Conservation (phyloP, 139 green algal species). For the Micractinium sp. region DNA sequence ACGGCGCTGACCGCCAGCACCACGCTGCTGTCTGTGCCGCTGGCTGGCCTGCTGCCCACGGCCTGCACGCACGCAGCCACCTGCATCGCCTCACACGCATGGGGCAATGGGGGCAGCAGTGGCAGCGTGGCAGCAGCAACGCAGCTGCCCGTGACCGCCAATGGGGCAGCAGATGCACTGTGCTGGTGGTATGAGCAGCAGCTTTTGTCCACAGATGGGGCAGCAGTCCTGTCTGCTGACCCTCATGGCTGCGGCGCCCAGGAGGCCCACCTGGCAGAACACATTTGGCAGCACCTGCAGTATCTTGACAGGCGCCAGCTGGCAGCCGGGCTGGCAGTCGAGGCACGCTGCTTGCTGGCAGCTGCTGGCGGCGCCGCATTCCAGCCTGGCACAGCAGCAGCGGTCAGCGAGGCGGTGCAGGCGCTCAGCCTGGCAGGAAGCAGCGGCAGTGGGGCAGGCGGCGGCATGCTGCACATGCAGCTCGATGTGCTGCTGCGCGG, state of each 20-base stretch:
- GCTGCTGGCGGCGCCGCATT: background rate
- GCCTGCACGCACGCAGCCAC: background rate
- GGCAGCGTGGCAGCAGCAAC: background rate
- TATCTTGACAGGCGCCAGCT: background rate
- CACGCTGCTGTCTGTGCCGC: background rate
- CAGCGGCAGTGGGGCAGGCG: background rate
- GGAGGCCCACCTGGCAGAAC: background rate
- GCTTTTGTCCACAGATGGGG: background rate
- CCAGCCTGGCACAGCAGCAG: background rate
- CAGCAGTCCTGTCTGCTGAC: constrained; percentile 6
- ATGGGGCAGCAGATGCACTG: background rate
- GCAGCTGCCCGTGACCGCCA: background rate
- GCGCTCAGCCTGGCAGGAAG: background rate
- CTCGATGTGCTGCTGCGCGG: background rate
- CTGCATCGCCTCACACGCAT: background rate
- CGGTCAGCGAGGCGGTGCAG: background rate
- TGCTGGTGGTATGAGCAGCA: constrained; percentile 23
- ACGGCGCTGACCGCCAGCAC: background rate
- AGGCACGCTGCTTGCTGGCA: background rate
- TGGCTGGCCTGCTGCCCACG: background rate
- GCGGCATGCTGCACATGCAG: background rate
- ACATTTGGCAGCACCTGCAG: constrained; percentile 20
- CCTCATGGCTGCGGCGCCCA: background rate
- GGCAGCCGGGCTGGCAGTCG: background rate
- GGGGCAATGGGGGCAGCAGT: background rate